Evolutionary conservation across 75 land plant genomes (phyloP), one percentile per base, ranked within the genome.

Genomic region (Isoetes taiwanensis): DNA sequence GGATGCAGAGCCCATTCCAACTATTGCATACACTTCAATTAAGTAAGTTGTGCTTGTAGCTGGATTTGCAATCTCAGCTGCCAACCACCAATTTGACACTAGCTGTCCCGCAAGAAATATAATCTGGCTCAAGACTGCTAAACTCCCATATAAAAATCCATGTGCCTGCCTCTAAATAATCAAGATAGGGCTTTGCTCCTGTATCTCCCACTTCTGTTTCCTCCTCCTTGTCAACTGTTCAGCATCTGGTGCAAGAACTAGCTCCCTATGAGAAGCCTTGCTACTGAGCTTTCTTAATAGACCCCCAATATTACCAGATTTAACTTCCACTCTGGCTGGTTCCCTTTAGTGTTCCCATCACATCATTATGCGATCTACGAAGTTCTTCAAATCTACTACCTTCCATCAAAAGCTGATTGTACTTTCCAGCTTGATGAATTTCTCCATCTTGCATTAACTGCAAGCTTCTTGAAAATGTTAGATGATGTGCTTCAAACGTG

Each of bases 401-500:
- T 20, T 71, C 61, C 32, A 27, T 56, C 28, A 87, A 27, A 3
- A 87, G 74, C 9, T 80, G 81, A 2, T 73, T 52, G 63, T 80
- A 83, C 23, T 35, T 78, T 57, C 94, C 94, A 19, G 59, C 52
- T 58, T 83, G 79, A 11, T 73, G 64, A 20, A 87, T 59, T 54
- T 64, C 30, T 54, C 94, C 94, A 46, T 57, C 71, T 32, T 76
- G 62, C 73, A 87, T 80, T 2, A 87, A 85, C 87, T 87, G 59
- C 50, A 46, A 46, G 14, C 50, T 17, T 5, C 50, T 14, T 17
- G 16, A 4, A 6, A 5, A 46, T 46, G 8, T 43, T 14, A 16
- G 23, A 43, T 5, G 16, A 8, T 5, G 17, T 24, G 4, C 4
- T 16, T 3, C 23, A 43, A 43, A 6, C 23, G 17, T 43, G 17